Conservation (phyloP, 78 protist species). For the Dictyostelium intermedium region DNA sequence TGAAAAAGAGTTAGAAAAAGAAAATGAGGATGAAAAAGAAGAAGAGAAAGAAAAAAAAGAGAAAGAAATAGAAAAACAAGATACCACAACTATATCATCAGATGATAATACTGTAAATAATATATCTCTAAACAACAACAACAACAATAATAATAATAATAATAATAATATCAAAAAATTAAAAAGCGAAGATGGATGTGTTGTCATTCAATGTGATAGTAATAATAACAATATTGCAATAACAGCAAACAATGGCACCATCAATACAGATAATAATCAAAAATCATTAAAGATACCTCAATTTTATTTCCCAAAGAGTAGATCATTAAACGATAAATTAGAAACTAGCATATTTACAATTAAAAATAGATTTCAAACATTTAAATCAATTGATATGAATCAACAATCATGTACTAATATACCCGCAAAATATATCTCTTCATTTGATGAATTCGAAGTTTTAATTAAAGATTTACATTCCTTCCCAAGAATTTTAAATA, state of each 20-base stretch:
- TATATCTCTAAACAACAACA: not conserved
- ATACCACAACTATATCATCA: not conserved
- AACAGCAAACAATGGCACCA: not conserved
- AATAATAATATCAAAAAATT: not conserved
- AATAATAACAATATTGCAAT: not conserved
- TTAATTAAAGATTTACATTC: conserved; percentile 16
- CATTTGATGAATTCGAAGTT: conserved; percentile 56
- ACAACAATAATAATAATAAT: not conserved
- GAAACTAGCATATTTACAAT: not conserved
- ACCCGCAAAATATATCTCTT: not conserved
- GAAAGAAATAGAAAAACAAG: not conserved
- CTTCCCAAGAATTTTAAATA: conserved; percentile 34
- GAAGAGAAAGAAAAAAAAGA: not conserved
- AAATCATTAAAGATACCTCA: conserved; percentile 26
- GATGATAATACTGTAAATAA: not conserved
- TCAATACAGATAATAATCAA: not conserved
- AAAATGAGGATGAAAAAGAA: not conserved
- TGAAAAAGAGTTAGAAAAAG: too few relatives aligned
- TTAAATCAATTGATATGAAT: not conserved
- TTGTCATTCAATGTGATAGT: not conserved
- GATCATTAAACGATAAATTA: not conserved
- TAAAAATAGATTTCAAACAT: conserved; percentile 8
- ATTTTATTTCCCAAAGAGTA: conserved; percentile 35
- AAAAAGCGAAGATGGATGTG: conserved; percentile 3
- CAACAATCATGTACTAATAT: not conserved